These are phyloP conservation scores for Malassezia japonica DNA, from an alignment of 1,284 basidiomycete species.

Conservation along the genomic window DNA sequence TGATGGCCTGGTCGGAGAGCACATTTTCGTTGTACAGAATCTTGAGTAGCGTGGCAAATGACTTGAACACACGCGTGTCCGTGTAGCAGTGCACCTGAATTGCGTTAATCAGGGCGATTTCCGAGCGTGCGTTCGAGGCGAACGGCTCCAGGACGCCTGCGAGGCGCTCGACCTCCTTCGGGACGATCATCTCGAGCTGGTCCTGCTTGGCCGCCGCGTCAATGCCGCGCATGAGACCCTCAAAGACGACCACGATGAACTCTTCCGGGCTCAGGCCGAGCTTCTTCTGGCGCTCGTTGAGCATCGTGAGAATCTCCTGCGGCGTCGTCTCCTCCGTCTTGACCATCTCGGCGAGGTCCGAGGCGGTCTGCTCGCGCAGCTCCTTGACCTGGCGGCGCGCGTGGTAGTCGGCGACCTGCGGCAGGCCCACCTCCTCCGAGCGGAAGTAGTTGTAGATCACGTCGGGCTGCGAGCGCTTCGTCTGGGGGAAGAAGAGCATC, in stretches of 20 bases:
- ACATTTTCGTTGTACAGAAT: constrained; percentile 82
- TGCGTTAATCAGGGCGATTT: constrained; percentile 57
- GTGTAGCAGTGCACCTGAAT: constrained; percentile 81
- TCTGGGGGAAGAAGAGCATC: constrained; percentile 71
- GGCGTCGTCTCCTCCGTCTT: constrained; percentile 44
- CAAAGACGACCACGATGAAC: constrained; percentile 78
- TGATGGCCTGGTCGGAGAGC: constrained; percentile 85
- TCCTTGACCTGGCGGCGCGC: constrained; percentile 26
- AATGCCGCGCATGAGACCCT: constrained; percentile 71
- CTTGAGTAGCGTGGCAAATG: constrained; percentile 87
- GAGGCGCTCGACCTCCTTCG: constrained; percentile 76
- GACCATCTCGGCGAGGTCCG: constrained; percentile 57
- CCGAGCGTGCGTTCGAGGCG: constrained; percentile 71
- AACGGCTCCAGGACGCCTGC: constrained; percentile 78
- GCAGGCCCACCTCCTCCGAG: constrained; percentile 57
- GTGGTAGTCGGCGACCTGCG: constrained; percentile 59
- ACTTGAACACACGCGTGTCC: constrained; percentile 82
- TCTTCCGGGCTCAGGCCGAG: constrained; percentile 51
- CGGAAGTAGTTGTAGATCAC: constrained; percentile 76
- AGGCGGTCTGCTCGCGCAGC: constrained; percentile 53
- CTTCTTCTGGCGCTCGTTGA: constrained; percentile 16
- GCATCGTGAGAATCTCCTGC: constrained; percentile 21
- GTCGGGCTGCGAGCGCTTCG: constrained; percentile 60
- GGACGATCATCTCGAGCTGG: constrained; percentile 72
- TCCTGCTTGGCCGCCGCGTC: constrained; percentile 80